These are phyloP conservation scores for Fusarium sp. DNA, from an alignment of 2,329 filamentous ascomycete genomes.

Conservation along the genomic window DNA sequence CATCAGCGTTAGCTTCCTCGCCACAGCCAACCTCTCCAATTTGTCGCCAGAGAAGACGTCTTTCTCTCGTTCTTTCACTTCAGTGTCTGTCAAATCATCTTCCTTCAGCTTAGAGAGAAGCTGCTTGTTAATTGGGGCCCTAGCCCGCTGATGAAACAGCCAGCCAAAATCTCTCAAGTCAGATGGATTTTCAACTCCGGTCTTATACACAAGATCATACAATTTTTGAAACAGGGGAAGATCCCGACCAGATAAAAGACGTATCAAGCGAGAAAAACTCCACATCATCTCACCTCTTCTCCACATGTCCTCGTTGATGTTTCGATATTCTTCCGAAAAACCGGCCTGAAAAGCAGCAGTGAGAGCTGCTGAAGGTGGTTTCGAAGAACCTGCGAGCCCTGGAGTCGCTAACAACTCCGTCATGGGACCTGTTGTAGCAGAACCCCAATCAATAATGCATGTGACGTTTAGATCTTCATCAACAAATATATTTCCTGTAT, in stretches of 20 bases:
- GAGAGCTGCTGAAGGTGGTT: background rate
- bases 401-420: background rate
- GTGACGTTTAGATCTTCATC: background rate
- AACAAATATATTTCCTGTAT: background rate
- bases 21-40: background rate
- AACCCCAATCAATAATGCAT: background rate
- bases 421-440: background rate
- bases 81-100: slow-evolving; percentile 16
- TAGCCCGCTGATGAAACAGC: slow-evolving; percentile 18
- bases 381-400: background rate
- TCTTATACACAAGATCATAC: slow-evolving; percentile 15
- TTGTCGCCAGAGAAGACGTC: background rate
- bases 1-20: background rate
- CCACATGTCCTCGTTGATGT: background rate
- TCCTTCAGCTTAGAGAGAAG: slow-evolving; percentile 12
- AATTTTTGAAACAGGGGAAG: slow-evolving; percentile 12
- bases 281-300: slow-evolving; percentile 11
- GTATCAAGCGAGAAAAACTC: slow-evolving; percentile 20
- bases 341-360: background rate
- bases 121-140: background rate
- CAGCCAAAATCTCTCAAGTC: background rate
- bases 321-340: background rate
- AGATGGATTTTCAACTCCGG: background rate
- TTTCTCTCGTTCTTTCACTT: background rate
- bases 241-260: slow-evolving; percentile 32